Evolutionary conservation across 202 grass and related monocot genomes (phyloP).

Genomic region (Bolboschoenoplectus hybrid): DNA sequence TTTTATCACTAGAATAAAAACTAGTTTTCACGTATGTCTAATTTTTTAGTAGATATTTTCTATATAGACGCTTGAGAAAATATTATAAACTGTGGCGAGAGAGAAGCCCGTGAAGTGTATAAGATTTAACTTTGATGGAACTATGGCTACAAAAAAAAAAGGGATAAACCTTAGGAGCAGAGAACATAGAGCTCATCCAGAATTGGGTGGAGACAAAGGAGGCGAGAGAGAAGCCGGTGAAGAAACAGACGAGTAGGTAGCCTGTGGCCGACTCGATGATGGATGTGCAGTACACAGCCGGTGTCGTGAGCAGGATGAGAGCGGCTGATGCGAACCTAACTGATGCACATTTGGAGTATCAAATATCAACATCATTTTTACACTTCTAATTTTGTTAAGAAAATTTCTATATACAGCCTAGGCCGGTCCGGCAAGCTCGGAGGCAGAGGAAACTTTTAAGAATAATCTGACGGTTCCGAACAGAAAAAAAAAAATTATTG

Average conservation of each 20-base stretch:
- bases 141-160: background rate
- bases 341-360: background rate
- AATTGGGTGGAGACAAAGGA: conserved; percentile 93
- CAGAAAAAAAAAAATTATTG: too few relatives aligned
- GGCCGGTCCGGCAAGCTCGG: too few relatives aligned
- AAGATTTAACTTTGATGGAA: background rate
- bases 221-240: conserved; percentile 93
- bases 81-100: background rate
- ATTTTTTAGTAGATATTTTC: background rate
- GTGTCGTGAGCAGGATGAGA: conserved; percentile 83
- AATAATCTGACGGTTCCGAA: too few relatives aligned
- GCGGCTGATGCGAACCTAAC: conserved; percentile 60
- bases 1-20: too few relatives aligned
- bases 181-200: conserved; percentile 99
- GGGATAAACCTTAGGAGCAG: conserved; percentile 48
- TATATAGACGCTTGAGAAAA: background rate
- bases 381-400: background rate
- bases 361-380: background rate
- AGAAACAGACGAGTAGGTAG: conserved; percentile 75
- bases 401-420: too few relatives aligned
- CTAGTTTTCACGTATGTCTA: too few relatives aligned
- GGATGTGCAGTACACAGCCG: conserved; percentile 72
- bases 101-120: background rate
- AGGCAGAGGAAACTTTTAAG: too few relatives aligned
- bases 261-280: conserved; percentile 54